Evolutionary conservation across 1,284 basidiomycete species (phyloP).

Genomic region (Cryptococcus neoformans): DNA sequence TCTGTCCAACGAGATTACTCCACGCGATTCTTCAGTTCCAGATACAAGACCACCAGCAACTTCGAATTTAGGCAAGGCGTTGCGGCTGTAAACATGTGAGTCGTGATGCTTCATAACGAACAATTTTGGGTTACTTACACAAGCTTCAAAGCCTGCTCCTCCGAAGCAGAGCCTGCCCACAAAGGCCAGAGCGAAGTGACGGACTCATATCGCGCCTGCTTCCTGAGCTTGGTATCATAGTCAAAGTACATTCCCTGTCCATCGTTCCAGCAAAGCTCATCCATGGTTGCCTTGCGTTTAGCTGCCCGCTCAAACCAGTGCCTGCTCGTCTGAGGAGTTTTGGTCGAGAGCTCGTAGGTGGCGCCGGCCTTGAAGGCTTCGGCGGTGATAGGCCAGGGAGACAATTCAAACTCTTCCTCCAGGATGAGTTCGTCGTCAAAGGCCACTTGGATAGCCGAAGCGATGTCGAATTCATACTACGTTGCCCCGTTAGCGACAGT

Average conservation of each 20-base stretch:
- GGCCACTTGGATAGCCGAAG: slow-evolving; percentile 87
- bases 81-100: slow-evolving; percentile 54
- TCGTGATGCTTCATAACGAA: not conserved
- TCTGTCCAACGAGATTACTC: slow-evolving; percentile 88
- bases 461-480: slow-evolving; percentile 84
- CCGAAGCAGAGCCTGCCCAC: slow-evolving; percentile 95
- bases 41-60: slow-evolving; percentile 93
- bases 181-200: slow-evolving; percentile 95
- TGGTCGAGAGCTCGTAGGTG: slow-evolving; percentile 61
- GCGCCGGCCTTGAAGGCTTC: slow-evolving; percentile 62
- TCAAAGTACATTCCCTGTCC: slow-evolving; percentile 93
- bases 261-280: slow-evolving; percentile 97
- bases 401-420: slow-evolving; percentile 85
- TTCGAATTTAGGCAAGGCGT: slow-evolving; percentile 92
- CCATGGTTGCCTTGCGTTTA: slow-evolving; percentile 76
- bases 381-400: slow-evolving; percentile 84
- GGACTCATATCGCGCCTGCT: slow-evolving; percentile 91
- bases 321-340: slow-evolving; percentile 64
- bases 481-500: not conserved
- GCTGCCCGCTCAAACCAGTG: slow-evolving; percentile 91
- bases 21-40: slow-evolving; percentile 94
- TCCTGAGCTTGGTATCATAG: slow-evolving; percentile 86
- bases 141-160: slow-evolving; percentile 88
- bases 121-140: slow-evolving; percentile 59
- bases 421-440: slow-evolving; percentile 88